Conservation (phyloP, 176 grass and related monocot genomes). For the Rhynchospora pubera region DNA sequence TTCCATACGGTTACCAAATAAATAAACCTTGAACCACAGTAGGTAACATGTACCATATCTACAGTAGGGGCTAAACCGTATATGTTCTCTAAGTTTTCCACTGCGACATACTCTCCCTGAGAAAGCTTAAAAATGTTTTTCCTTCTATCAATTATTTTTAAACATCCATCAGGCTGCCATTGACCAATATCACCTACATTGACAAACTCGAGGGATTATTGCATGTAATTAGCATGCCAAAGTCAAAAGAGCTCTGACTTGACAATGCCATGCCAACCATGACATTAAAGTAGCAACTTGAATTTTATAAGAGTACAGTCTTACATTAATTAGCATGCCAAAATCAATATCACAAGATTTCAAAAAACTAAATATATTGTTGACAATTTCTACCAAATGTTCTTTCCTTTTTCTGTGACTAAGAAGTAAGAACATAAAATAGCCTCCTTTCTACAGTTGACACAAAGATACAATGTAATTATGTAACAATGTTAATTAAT, state of each 20-base stretch:
- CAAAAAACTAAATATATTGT: background rate
- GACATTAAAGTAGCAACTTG: background rate
- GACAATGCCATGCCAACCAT: background rate
- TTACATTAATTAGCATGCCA: background rate
- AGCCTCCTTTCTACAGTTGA: background rate
- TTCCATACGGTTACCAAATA: background rate
- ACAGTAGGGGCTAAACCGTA: conserved; percentile 35
- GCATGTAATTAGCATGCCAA: background rate
- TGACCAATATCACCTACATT: conserved; percentile 41
- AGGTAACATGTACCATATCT: conserved; percentile 19
- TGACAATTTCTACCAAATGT: background rate
- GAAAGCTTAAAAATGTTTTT: conserved; percentile 53
- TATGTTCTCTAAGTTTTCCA: conserved; percentile 43
- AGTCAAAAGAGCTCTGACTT: background rate
- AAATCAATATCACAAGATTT: background rate
- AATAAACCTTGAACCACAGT: background rate
- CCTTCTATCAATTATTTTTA: conserved; percentile 41
- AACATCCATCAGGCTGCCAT: conserved; percentile 42
- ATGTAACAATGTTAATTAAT: background rate
- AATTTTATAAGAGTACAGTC: background rate
- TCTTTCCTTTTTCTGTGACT: background rate
- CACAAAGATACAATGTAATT: background rate
- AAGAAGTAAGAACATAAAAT: background rate
- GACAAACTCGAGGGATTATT: background rate
- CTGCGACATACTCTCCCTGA: conserved; percentile 47